Conservation (phyloP, 257 asterid species). For the Linderniella brevidens region DNA sequence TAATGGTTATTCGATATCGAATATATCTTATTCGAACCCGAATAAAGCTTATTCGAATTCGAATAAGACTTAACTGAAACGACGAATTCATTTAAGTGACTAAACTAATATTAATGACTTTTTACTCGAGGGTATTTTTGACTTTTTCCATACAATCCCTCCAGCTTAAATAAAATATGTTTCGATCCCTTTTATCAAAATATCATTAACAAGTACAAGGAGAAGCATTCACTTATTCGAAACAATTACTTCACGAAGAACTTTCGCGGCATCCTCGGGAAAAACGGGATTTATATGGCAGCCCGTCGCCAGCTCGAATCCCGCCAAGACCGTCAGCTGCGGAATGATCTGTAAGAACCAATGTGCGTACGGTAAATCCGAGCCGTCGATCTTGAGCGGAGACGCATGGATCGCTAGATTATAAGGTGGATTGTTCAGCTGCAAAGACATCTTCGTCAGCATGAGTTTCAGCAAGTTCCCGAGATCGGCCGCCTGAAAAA, state of each 20-base stretch:
- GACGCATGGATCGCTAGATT: slow-evolving; percentile 66
- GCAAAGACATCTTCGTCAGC: slow-evolving; percentile 56
- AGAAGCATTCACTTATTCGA: slow-evolving; percentile 9
- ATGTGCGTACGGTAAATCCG: slow-evolving; percentile 36
- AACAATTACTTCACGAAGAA: slow-evolving; percentile 46
- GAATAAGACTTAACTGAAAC: too few relatives aligned
- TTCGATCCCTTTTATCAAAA: too few relatives aligned
- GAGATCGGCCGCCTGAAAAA: slow-evolving; percentile 67
- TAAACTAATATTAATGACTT: too few relatives aligned
- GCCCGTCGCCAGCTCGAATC: slow-evolving; percentile 75
- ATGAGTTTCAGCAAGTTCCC: slow-evolving; percentile 63
- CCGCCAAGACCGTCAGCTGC: slow-evolving; percentile 53
- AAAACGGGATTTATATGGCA: slow-evolving; percentile 84
- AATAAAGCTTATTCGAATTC: too few relatives aligned
- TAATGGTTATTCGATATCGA: too few relatives aligned
- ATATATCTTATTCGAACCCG: too few relatives aligned
- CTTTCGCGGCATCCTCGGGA: slow-evolving; percentile 88
- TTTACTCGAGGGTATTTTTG: too few relatives aligned
- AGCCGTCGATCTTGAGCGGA: slow-evolving; percentile 32
- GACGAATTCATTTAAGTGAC: too few relatives aligned
- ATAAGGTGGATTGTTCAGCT: slow-evolving; percentile 75
- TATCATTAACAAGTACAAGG: too few relatives aligned
- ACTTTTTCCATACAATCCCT: too few relatives aligned
- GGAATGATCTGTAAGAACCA: slow-evolving; percentile 92
- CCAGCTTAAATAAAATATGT: too few relatives aligned